phyloP scores from a whole-genome alignment of 331 rosid genomes.

The Erythrophleum ivorense region DNA sequence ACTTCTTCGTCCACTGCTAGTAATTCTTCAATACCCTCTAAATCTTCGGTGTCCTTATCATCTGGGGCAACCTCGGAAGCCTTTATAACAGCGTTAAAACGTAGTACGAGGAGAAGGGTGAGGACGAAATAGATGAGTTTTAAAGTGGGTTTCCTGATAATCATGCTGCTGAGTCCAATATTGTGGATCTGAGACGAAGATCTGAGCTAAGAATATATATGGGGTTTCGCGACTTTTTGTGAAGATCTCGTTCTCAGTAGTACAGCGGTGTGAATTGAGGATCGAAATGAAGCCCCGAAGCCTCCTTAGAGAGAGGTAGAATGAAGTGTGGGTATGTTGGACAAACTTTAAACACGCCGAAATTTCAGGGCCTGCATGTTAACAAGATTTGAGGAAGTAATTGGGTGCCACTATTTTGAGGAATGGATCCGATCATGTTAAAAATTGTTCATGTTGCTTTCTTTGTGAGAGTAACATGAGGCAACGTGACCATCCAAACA shows the following conservation, averaged over 20 bases:
- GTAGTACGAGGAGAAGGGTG: slow-evolving; percentile 57
- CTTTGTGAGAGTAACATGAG: too few species aligned
- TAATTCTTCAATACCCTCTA: slow-evolving; percentile 64
- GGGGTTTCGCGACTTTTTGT: neutral
- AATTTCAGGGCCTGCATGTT: slow-evolving; percentile 35
- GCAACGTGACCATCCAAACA: too few species aligned
- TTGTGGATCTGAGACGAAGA: slow-evolving; percentile 47
- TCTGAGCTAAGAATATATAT: slow-evolving; percentile 25
- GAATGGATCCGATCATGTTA: too few species aligned
- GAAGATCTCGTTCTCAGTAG: slow-evolving; percentile 10
- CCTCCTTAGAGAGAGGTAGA: neutral
- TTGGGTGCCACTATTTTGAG: slow-evolving; percentile 28
- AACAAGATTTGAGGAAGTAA: slow-evolving; percentile 33
- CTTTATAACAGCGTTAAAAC: slow-evolving; percentile 37
- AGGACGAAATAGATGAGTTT: slow-evolving; percentile 54
- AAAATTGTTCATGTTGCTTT: too few species aligned
- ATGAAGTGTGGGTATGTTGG: neutral
- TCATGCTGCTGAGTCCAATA: slow-evolving; percentile 48
- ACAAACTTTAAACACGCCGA: slow-evolving; percentile 38
- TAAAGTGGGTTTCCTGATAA: slow-evolving; percentile 52
- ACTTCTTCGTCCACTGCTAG: slow-evolving; percentile 81
- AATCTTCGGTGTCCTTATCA: slow-evolving; percentile 56
- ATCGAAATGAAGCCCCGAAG: slow-evolving; percentile 7
- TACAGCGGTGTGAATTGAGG: slow-evolving; percentile 13
- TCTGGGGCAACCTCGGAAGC: slow-evolving; percentile 52